Percentiles rank a stretch among this genome's conserved stretches.
Evolutionary conservation across 1,284 basidiomycete species (phyloP).

Genomic region (Pseudozyma hubeiensis): DNA sequence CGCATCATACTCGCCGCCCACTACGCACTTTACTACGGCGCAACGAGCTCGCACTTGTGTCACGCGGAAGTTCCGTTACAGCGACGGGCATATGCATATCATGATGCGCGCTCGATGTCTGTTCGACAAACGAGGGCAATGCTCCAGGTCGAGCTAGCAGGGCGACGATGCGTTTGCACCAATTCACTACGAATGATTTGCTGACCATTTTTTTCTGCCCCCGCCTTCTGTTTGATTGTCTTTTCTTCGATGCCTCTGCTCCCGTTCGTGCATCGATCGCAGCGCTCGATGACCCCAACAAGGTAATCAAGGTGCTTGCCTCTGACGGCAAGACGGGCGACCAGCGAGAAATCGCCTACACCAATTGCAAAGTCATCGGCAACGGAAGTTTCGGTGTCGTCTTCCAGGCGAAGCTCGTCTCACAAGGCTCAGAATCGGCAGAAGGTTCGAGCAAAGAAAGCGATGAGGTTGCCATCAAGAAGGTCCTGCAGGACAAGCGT

Average conservation of each 20-base stretch:
- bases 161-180: too few relatives aligned
- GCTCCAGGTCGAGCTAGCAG: neutral
- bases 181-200: neutral
- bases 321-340: slow-evolving; percentile 93
- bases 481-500: slow-evolving; percentile 98
- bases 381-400: slow-evolving; percentile 99
- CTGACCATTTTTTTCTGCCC: slow-evolving; percentile 2
- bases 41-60: too few relatives aligned
- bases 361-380: slow-evolving; percentile 96
- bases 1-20: neutral
- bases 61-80: too few relatives aligned
- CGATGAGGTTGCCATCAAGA: slow-evolving; percentile 95
- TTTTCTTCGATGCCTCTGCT: neutral
- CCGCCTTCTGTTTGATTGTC: neutral
- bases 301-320: slow-evolving; percentile 92
- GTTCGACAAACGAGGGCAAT: neutral
- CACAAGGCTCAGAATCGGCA: slow-evolving; percentile 35
- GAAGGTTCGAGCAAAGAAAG: slow-evolving; percentile 52
- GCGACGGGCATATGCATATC: too few relatives aligned
- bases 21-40: too few relatives aligned
- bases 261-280: neutral
- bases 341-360: slow-evolving; percentile 89
- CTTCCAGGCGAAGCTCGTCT: slow-evolving; percentile 79
- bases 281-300: slow-evolving; percentile 85
- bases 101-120: too few relatives aligned